Base-by-base conservation (phyloP, 2,329 filamentous ascomycete species). In the Erysiphe pulchra region DNA sequence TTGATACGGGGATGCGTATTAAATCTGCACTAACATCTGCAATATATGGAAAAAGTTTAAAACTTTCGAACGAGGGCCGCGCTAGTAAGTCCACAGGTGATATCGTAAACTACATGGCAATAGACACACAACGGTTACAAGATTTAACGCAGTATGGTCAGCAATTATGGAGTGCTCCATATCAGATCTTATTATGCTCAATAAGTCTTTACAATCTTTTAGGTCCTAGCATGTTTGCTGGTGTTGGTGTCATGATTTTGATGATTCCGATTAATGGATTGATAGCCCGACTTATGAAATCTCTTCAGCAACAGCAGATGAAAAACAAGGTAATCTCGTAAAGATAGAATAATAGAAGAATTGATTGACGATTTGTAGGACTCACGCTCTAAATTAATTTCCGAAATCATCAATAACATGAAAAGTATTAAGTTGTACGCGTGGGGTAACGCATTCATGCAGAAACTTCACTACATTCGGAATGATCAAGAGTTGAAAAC, bases 101-200 rank as follows among this genome's bases (percentile, higher is more conserved):
- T 56, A 95, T 98, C 56, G 90, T 98, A 59, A 98, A 98, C 59
- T 90, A 93, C 63, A 98, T 98, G 87, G 90, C 92, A 41, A 87
- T 98, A 10, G 90, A 98, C 59, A 87, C 87, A 13, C 90, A 98
- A 62, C 79, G 92, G 52, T 70, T 98, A 16, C 82, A 94, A 56
- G 90, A 98, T 62, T 66, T 98, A 47, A 84, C 87, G 2, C 92
- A 98, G 57, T 98, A 90, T 59, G 85, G 83, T 16, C 86, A 92
- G 58, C 87, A 95, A 60, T 65, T 92, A 11, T 94, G 90, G 85
- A 94, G 86, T 39, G 87, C 92, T 2, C 90, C 90, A 2, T 92
- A 95, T 62, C 92, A 98, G 61, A 98, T 98, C 56, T 69, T 75
- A 31, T 73, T 98, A 36, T 98, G 92, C 65, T 93, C 98, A 85